Evolutionary conservation across 495 filamentous ascomycete species (phyloP).

Genomic region (Tetracladium setigerum): DNA sequence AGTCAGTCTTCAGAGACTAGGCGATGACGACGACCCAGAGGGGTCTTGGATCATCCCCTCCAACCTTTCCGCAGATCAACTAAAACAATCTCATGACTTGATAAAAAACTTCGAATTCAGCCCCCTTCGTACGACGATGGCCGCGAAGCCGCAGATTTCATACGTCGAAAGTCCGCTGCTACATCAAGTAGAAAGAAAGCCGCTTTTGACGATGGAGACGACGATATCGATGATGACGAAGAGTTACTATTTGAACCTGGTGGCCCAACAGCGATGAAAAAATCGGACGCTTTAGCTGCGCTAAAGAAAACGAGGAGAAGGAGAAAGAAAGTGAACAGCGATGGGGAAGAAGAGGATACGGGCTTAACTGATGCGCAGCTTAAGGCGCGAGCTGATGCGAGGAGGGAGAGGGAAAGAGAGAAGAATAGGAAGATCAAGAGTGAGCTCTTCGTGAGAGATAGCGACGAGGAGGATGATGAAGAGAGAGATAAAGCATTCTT

Average conservation of each 20-base stretch:
- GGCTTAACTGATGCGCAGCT: conserved; percentile 31
- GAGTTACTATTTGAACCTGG: conserved; percentile 69
- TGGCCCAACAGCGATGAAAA: conserved; percentile 48
- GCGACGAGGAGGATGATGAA: conserved; percentile 71
- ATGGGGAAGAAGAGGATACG: conserved; percentile 39
- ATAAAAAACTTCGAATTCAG: conserved; percentile 67
- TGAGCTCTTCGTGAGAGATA: conserved; percentile 66
- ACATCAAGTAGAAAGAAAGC: conserved; percentile 32
- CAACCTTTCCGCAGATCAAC: conserved; percentile 46
- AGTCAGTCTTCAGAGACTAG: conserved; percentile 62
- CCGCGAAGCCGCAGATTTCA: conserved; percentile 61
- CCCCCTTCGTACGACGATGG: conserved; percentile 67
- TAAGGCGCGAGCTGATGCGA: conserved; percentile 34
- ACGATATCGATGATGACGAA: conserved; percentile 42
- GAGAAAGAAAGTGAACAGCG: conserved; percentile 28
- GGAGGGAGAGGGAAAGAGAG: conserved; percentile 49
- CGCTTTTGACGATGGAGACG: conserved; percentile 58
- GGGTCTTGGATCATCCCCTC: conserved; percentile 76
- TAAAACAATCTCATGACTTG: conserved; percentile 52
- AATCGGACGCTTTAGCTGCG: conserved; percentile 36
- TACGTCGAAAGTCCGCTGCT: conserved; percentile 58
- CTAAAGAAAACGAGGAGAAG: conserved; percentile 37
- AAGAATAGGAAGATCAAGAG: conserved; percentile 76
- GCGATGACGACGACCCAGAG: conserved; percentile 57
- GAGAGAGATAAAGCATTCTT: conserved; percentile 65